Evolutionary conservation across 1,284 basidiomycete species (phyloP), one percentile per base, ranked within the genome.

Genomic region (Exobasidium rhododendri): DNA sequence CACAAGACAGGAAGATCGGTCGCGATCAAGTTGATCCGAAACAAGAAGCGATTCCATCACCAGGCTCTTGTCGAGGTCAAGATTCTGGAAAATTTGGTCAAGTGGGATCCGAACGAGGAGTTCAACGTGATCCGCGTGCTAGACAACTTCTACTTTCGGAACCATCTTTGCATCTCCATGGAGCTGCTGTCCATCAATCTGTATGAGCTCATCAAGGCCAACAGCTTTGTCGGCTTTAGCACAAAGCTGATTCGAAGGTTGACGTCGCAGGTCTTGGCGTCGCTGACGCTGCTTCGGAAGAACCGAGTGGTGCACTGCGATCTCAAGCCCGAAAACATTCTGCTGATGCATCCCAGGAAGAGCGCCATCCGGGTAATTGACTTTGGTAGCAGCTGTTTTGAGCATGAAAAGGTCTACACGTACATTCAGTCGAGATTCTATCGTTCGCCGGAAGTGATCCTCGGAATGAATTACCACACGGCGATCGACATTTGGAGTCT

Each of bases 241-340:
- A 97, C 94, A 0, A 86, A 86, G 10, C 84, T 99, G 54, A 97
- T 99, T 71, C 88, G 94, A 40, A 88, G 96, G 20, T 98, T 99
- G 82, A 96, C 94, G 13, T 89, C 86, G 64, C 96, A 99, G 82
- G 94, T 97, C 87, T 84, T 98, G 35, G 82, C 89, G 78, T 94
- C 92, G 2, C 84, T 99, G 35, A 87, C 88, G 46, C 83, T 99
- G 59, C 94, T 99, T 89, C 86, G 93, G 29, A 91, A 94, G 69
- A 94, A 97, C 82, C 88, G 91, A 54, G 92, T 99, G 65, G 96
- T 99, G n/a, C 96, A 99, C 80, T 99, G 96, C 75, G 96, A 99
- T 82, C 83, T 99, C 69, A 99, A 99, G 82, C 96, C 96, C 17
- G 96, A 99, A 91, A 99, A 99, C 75, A 92, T 99, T 49, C 83